These are phyloP conservation scores for Arbutus unedo DNA, from an alignment of 148 eudicot genomes.

Conservation along the genomic window DNA sequence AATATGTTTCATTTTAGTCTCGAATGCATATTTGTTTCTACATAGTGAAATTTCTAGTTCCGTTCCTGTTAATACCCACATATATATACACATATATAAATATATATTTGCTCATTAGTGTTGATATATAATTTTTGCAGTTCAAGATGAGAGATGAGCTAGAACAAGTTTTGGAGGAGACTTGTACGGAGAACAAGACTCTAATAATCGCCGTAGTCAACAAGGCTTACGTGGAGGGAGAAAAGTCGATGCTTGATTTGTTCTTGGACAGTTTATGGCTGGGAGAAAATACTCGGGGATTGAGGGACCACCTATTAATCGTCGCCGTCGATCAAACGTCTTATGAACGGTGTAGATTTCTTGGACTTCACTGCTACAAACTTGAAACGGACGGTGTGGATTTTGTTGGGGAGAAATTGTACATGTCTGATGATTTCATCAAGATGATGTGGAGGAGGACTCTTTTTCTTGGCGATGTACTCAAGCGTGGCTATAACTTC, in stretches of 20 bases:
- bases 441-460: conserved; percentile 9
- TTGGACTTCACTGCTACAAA: neutral
- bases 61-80: no score
- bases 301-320: neutral
- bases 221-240: conserved; percentile 8
- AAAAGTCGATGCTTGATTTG: conserved; percentile 6
- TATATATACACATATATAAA: no score
- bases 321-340: conserved; percentile 8
- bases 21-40: no score
- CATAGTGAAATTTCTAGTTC: no score
- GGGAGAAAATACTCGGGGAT: neutral
- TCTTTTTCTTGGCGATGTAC: conserved; percentile 7
- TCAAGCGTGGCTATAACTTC: conserved; percentile 51
- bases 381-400: conserved; percentile 6
- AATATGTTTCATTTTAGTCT: no score
- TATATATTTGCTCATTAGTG: no score
- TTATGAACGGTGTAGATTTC: conserved; percentile 7
- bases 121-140: neutral
- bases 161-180: neutral
- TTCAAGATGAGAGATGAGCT: conserved; percentile 13
- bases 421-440: neutral
- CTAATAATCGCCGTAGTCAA: neutral
- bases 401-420: neutral
- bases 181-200: neutral
- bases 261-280: neutral